Evolutionary conservation across 371 early-diverging fungal genomes (phyloP), one percentile per base, ranked within the genome.

Genomic region (Saksenaea vasiformis): DNA sequence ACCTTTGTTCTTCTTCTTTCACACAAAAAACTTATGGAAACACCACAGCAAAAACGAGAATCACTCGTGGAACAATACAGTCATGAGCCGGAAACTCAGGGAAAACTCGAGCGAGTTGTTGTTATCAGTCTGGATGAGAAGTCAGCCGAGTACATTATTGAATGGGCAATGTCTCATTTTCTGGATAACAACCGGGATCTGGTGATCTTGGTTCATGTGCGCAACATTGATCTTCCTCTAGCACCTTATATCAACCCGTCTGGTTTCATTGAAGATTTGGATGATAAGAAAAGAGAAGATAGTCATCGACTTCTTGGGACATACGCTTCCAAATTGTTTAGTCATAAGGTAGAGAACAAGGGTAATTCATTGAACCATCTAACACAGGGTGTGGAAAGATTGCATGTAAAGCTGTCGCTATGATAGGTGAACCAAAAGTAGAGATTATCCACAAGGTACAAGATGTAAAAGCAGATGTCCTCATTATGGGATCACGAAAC

Each of bases 401-500:
- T 60, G 83, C 82, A 3, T 82, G 80, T 56, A 84, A 85, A 64
- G 87, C 86, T 13, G 82, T 86, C 39, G 83, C 85, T 0, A 84
- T 85, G 80, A 74, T 80, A 39, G 87, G 87, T 11, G 86, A 87
- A 55, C 78, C 86, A 8, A 78, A 81, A 35, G 67, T 69, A 5
- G 89, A 86, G 53, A 69, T 88, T 58, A 71, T 86, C 26, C 73
- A 80, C 37, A 86, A 87, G 43, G 77, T 73, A 4, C 62, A 58
- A 19, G 87, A 86, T 56, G 65, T 82, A 17, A 76, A 82, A 47
- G 80, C 87, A 3, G 86, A 86, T 69, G 74, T 78, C 2, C 70
- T 88, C 0, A 68, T 88, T 57, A 73, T 88, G 70, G 87, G 89
- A 8, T 82, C 84, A 14, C 76, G 87, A 39, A 84, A 85, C 28